Percentiles rank a stretch among this genome's conserved stretches.
Evolutionary conservation across 257 asterid genomes (phyloP).

Genomic region (Lithospermum erythrorhizon): DNA sequence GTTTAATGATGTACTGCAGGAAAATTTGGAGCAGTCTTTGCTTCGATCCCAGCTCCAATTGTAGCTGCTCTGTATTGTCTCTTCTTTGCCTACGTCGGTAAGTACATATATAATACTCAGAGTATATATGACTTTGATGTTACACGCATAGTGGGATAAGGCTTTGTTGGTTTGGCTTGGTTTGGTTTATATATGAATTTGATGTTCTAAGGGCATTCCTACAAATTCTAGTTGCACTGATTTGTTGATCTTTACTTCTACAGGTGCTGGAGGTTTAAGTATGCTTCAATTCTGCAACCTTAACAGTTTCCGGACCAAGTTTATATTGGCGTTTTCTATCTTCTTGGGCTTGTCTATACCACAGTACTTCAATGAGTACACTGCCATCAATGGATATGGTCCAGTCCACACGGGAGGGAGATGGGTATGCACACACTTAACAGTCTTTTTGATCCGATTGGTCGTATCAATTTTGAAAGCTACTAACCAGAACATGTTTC

Average conservation of each 20-base stretch:
- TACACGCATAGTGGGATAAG: no score
- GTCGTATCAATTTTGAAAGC: background rate
- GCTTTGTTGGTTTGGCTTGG: no score
- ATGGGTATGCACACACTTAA: conserved; percentile 39
- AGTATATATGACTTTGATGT: no score
- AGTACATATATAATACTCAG: conserved; percentile 5
- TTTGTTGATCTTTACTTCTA: background rate
- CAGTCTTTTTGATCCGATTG: background rate
- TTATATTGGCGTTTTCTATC: conserved; percentile 56
- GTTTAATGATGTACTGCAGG: conserved; percentile 26
- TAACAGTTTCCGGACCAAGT: conserved; percentile 66
- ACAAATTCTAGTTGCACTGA: background rate
- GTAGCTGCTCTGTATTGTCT: conserved; percentile 69
- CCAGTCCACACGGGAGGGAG: conserved; percentile 63
- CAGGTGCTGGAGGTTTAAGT: conserved; percentile 64
- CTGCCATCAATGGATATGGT: conserved; percentile 49
- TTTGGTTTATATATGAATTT: no score
- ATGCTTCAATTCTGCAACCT: conserved; percentile 81
- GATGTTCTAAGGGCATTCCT: no score
- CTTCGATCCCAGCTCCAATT: conserved; percentile 74
- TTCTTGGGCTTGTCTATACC: conserved; percentile 67
- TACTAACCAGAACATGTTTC: background rate
- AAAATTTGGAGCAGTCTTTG: conserved; percentile 74
- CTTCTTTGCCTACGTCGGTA: conserved; percentile 75
- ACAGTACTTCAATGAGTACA: conserved; percentile 73